Evolutionary conservation across 495 filamentous ascomycete genomes (phyloP).

Genomic region (Neurospora terricola): DNA sequence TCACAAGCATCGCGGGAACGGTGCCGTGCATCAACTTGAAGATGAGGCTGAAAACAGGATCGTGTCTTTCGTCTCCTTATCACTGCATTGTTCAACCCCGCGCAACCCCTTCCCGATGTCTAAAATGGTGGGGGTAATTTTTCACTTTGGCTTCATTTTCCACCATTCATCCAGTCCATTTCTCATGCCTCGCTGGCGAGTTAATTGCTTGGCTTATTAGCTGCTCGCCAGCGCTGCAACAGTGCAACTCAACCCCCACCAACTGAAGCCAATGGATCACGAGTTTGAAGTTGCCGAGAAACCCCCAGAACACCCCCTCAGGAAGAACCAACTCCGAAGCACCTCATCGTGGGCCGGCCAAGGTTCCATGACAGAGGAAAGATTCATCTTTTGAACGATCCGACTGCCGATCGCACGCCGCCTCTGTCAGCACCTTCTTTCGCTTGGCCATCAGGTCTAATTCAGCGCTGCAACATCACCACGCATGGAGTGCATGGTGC

Average conservation of each 20-base stretch:
- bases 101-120: background rate
- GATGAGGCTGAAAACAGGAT: background rate
- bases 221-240: background rate
- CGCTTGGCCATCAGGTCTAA: background rate
- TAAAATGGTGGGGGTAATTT: background rate
- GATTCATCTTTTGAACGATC: background rate
- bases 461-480: background rate
- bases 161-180: background rate
- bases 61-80: background rate
- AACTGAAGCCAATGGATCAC: background rate
- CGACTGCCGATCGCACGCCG: background rate
- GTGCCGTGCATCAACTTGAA: background rate
- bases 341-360: too few relatives aligned
- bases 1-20: background rate
- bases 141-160: background rate
- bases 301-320: background rate
- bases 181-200: background rate
- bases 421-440: background rate
- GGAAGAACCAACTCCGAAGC: too few relatives aligned
- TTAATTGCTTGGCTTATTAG: background rate
- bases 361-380: too few relatives aligned
- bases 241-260: background rate
- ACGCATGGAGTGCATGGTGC: background rate
- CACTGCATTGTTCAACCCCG: background rate
- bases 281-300: background rate